Conservation (phyloP, 495 filamentous ascomycete genomes). For the Echria macrotheca region DNA sequence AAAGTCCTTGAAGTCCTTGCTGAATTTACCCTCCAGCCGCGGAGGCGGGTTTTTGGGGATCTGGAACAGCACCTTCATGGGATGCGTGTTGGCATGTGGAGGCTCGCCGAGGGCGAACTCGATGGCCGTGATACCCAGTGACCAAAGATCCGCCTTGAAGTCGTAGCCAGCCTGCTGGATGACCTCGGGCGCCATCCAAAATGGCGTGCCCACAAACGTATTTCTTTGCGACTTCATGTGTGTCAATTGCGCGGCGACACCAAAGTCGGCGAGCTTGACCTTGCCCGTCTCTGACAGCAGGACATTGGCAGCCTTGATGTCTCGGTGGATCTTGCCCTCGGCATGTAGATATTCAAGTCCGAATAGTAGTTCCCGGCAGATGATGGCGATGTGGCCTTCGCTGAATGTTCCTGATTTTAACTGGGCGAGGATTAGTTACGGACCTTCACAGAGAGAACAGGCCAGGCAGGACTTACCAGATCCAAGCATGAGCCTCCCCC, state of each 20-base stretch:
- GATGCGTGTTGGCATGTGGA: conserved; percentile 83
- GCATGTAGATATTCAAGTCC: conserved; percentile 90
- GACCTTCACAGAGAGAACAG: no score
- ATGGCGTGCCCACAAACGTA: conserved; percentile 97
- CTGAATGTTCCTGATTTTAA: conserved; percentile 88
- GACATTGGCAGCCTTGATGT: conserved; percentile 95
- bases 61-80: conserved; percentile 97
- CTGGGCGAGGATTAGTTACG: conserved; percentile 52
- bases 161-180: conserved; percentile 97
- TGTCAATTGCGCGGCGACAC: conserved; percentile 91
- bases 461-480: conserved; percentile 58
- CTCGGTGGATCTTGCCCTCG: conserved; percentile 94
- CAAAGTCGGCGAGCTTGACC: conserved; percentile 97
- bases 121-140: conserved; percentile 90
- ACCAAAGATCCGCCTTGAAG: conserved; percentile 98
- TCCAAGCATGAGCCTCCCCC: conserved; percentile 92
- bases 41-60: conserved; percentile 92
- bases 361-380: conserved; percentile 83
- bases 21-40: conserved; percentile 79
- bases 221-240: conserved; percentile 98
- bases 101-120: conserved; percentile 92
- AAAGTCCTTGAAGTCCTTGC: conserved; percentile 90
- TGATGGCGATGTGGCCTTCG: conserved; percentile 89
- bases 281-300: conserved; percentile 80
- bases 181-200: conserved; percentile 99